Conservation (phyloP, 345 rosid genomes). For the Abelmoschus esculentus region DNA sequence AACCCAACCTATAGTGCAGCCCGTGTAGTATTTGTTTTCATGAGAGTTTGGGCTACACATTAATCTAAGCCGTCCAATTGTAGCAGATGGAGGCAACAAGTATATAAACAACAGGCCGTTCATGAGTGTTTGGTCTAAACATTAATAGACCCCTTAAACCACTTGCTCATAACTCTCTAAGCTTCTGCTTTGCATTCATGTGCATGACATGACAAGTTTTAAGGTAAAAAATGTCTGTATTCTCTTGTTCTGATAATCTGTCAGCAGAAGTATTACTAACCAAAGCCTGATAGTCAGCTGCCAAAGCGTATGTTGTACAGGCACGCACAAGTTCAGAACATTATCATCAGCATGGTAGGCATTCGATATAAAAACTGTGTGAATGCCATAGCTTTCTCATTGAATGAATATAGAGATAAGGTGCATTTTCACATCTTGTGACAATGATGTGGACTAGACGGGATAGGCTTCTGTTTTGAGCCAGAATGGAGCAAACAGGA, state of each 20-base stretch:
- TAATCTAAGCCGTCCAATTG: no score
- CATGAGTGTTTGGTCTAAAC: no score
- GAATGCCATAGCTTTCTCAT: not conserved
- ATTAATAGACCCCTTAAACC: not conserved
- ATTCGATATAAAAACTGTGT: not conserved
- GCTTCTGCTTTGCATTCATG: not conserved
- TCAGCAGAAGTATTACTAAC: not conserved
- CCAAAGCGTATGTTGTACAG: not conserved
- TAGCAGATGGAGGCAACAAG: no score
- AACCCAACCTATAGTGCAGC: no score
- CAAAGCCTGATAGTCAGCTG: no score
- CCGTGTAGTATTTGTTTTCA: no score
- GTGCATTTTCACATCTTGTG: not conserved
- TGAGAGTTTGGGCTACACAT: no score
- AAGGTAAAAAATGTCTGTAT: not conserved
- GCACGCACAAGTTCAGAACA: not conserved
- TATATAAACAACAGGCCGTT: no score
- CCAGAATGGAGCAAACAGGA: not conserved
- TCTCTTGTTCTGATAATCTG: not conserved
- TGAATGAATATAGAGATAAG: not conserved
- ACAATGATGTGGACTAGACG: slow-evolving; percentile 8
- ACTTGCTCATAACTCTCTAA: not conserved
- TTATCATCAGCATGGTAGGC: not conserved
- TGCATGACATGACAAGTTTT: not conserved
- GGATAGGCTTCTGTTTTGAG: not conserved